These are phyloP conservation scores for Aspergillus carlsbadensis DNA, from an alignment of 495 filamentous ascomycete species.

Conservation along the genomic window DNA sequence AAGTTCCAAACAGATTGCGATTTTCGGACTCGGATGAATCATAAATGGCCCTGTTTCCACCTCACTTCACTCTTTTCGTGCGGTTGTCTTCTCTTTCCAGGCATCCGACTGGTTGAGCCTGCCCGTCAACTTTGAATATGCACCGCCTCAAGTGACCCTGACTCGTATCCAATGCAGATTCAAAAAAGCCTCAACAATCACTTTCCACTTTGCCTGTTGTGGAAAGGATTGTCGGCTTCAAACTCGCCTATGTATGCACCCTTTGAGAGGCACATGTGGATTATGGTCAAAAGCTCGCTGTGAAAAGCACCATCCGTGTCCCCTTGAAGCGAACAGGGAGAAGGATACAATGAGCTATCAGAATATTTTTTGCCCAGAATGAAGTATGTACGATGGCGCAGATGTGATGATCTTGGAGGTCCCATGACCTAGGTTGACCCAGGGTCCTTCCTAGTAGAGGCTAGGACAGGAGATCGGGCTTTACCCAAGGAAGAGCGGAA, in stretches of 20 bases:
- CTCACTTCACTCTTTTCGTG: not conserved
- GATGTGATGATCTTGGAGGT: not conserved
- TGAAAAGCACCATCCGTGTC: too few species aligned
- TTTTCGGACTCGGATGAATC: too few species aligned
- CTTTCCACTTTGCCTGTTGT: not conserved
- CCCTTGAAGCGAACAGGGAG: too few species aligned
- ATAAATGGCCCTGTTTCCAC: too few species aligned
- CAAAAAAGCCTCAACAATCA: not conserved
- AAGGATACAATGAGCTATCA: too few species aligned
- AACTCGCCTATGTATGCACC: not conserved
- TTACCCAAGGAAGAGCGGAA: slow-evolving; percentile 13
- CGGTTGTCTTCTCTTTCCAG: not conserved
- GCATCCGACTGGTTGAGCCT: not conserved
- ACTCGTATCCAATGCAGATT: not conserved
- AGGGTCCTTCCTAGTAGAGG: slow-evolving; percentile 10
- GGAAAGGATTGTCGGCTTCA: slow-evolving; percentile 2
- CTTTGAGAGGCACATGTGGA: not conserved
- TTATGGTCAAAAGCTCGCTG: not conserved
- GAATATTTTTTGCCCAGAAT: too few species aligned
- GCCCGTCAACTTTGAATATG: not conserved
- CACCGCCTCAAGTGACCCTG: not conserved
- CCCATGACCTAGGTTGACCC: not conserved
- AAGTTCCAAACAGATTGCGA: too few species aligned
- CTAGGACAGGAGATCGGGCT: not conserved
- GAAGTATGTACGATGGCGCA: too few species aligned